A percentile compares a stretch with the other conserved stretches of the same genome.
Conservation (phyloP, 2,329 filamentous ascomycete genomes). For the Fusarium sp. region DNA sequence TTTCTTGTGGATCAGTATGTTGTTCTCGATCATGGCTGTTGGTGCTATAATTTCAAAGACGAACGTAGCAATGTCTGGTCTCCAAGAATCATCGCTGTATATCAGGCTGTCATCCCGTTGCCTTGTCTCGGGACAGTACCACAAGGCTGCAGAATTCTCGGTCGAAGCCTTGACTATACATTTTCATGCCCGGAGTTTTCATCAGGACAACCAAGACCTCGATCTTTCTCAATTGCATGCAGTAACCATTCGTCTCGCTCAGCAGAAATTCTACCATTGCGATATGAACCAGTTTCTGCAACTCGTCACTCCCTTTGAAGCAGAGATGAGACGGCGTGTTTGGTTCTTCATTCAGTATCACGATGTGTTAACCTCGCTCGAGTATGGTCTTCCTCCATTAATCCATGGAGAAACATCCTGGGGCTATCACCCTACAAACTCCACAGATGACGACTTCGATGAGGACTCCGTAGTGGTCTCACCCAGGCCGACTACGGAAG, state of each 20-base stretch:
- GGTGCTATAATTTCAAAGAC: background rate
- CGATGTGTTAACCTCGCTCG: background rate
- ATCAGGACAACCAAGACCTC: background rate
- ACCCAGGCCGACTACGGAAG: background rate
- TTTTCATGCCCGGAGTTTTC: background rate
- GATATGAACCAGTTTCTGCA: background rate
- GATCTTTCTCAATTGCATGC: background rate
- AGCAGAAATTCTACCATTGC: background rate
- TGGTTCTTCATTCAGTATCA: background rate
- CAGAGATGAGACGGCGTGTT: background rate
- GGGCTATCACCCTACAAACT: background rate
- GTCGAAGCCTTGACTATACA: background rate
- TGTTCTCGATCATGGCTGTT: conserved; percentile 25
- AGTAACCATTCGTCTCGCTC: background rate
- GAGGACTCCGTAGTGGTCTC: background rate
- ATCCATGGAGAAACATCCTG: background rate
- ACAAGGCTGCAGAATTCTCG: background rate
- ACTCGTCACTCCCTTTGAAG: background rate
- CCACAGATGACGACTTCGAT: background rate
- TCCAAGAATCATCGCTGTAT: background rate
- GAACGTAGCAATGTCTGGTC: accelerated
- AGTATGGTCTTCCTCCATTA: background rate
- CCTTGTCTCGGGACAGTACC: background rate
- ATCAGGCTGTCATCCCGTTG: background rate
- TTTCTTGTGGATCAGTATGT: conserved; percentile 24